Evolutionary conservation across 192 early-diverging fungal species (phyloP).

Genomic region (Linnemannia exigua): DNA sequence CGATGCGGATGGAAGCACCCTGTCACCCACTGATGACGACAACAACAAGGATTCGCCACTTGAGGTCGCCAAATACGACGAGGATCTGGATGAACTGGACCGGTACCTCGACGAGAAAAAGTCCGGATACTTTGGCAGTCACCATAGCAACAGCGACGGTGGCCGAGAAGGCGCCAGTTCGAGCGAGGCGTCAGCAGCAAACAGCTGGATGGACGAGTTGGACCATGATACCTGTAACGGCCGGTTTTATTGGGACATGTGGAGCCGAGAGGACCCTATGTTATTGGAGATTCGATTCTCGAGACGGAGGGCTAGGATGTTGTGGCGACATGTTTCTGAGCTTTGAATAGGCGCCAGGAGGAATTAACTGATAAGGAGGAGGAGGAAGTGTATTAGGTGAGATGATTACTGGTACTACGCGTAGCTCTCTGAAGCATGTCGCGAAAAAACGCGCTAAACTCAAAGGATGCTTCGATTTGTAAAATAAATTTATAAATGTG

Average conservation of each 20-base stretch:
- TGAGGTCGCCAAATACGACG: slow-evolving; percentile 37
- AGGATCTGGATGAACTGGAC: slow-evolving; percentile 41
- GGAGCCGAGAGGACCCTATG: slow-evolving; percentile 16
- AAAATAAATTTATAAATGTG: too few relatives aligned
- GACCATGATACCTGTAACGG: slow-evolving; percentile 42
- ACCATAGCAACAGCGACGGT: background rate
- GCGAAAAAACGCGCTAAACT: too few relatives aligned
- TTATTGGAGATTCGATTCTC: slow-evolving; percentile 34
- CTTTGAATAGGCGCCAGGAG: too few relatives aligned
- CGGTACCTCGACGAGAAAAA: slow-evolving; percentile 16
- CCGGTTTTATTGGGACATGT: slow-evolving; percentile 39
- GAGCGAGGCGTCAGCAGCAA: background rate
- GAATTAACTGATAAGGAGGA: too few relatives aligned
- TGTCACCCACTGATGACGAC: background rate
- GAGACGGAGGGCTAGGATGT: slow-evolving; percentile 22
- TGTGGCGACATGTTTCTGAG: slow-evolving; percentile 33
- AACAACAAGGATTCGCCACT: slow-evolving; percentile 8
- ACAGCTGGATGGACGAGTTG: slow-evolving; percentile 17
- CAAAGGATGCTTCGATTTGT: too few relatives aligned
- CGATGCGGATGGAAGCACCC: background rate
- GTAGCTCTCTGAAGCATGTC: too few relatives aligned
- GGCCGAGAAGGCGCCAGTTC: background rate
- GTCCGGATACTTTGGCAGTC: background rate
- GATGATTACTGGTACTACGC: too few relatives aligned
- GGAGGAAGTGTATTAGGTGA: too few relatives aligned